Percentiles rank a stretch among this genome's conserved stretches.
Evolutionary conservation across 2,329 filamentous ascomycete species (phyloP).

Genomic region (Fusarium citri): DNA sequence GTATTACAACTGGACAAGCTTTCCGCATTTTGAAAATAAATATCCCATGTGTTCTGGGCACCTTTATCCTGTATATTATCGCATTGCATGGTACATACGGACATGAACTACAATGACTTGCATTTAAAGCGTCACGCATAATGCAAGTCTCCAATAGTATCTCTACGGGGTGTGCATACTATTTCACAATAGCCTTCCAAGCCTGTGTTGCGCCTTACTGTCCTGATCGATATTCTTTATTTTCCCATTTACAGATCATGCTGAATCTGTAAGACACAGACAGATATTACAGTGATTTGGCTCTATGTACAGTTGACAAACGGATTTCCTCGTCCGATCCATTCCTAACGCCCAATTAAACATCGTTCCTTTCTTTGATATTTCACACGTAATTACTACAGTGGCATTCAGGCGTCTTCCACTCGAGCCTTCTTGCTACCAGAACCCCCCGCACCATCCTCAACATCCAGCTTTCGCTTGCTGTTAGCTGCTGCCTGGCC

Average conservation of each 20-base stretch:
- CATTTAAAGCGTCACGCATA: neutral
- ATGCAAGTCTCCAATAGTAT: neutral
- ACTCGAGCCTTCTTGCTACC: constrained; percentile 63
- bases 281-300: constrained; percentile 36
- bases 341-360: constrained; percentile 26
- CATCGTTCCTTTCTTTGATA: constrained; percentile 1
- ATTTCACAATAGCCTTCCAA: neutral
- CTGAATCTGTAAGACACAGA: constrained; percentile 12
- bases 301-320: constrained; percentile 34
- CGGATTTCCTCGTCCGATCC: constrained; percentile 26
- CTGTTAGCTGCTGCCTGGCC: constrained; percentile 45
- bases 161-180: neutral
- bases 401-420: constrained; percentile 47
- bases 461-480: constrained; percentile 60
- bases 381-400: neutral
- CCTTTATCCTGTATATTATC: constrained; percentile 12
- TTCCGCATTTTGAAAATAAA: neutral
- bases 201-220: neutral
- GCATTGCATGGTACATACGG: constrained; percentile 33
- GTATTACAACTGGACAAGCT: neutral
- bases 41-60: neutral
- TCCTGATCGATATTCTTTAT: neutral
- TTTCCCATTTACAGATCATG: neutral
- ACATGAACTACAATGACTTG: neutral
- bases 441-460: constrained; percentile 42